Evolutionary conservation across 78 protist genomes (phyloP), one percentile per base, ranked within the genome.

Genomic region (Chrysochromulina parva): DNA sequence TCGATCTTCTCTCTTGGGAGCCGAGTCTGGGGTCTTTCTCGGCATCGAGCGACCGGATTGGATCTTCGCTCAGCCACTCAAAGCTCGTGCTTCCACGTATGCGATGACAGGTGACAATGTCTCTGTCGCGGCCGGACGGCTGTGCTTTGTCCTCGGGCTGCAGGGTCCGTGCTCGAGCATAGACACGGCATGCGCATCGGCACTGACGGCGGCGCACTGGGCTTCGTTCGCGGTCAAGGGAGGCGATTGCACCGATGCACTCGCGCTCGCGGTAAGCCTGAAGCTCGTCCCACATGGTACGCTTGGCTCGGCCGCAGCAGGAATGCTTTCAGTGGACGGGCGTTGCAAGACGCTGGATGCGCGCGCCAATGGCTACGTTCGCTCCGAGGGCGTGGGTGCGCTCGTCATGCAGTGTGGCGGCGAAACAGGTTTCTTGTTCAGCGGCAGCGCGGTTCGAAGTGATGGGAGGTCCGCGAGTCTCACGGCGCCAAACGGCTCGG

Each of bases 111-210:
- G 86, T 22, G 19, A 20, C 28, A 20, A 22, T n/a, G 38, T 52
- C 16, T 59, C 94, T 24, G 65, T 78, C 48, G 86, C 62, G 13
- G 47, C 86, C 3, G 59, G 59, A 90, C 88, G 98, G 10, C 13
- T 97, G 0, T 92, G 98, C 22, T 97, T 89, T 59, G 58, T 58
- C 17, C 82, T 94, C 74, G 96, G 95, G 57, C 92, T 96, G n/a
- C 62, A 82, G 20, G 98, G 98, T 2, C 98, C 98, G 2, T 86
- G 95, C 1, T 9, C 97, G 48, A 58, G 95, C 0, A n/a, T 97
- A 19, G 98, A 97, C 88, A 97, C 98, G 17, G 98, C 98, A 7
- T 97, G 98, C 90, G 91, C 96, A 26, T 76, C 94, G 4, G 94
- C 98, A n/a, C 92, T 97, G 28, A 90, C 93, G 24, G 95, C 98